phyloP scores from a whole-genome alignment of 768 basidiomycete species.

The Collybia sordida region DNA sequence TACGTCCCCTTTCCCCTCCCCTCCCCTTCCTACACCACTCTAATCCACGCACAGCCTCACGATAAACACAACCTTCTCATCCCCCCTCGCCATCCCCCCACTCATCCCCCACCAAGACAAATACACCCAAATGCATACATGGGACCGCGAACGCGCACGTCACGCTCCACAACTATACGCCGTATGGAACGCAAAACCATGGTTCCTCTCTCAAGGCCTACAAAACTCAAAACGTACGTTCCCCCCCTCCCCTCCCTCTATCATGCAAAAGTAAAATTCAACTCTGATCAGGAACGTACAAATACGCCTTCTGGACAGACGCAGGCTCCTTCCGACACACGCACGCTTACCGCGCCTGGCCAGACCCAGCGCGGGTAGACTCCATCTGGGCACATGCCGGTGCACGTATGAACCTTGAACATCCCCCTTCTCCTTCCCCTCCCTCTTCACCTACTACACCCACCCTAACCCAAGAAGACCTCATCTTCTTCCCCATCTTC shows the following conservation, averaged over 20 bases:
- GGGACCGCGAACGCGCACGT: slow-evolving; percentile 40
- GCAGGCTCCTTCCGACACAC: slow-evolving; percentile 49
- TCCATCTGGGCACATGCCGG: slow-evolving; percentile 31
- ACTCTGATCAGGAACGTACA: slow-evolving; percentile 31
- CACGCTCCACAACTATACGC: slow-evolving; percentile 54
- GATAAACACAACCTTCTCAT: slow-evolving; percentile 27
- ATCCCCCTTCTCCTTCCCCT: background rate
- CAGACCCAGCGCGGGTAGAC: slow-evolving; percentile 37
- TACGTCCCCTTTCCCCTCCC: too few relatives aligned
- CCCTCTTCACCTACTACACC: background rate
- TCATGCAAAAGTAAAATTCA: too few relatives aligned
- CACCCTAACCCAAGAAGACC: slow-evolving; percentile 31
- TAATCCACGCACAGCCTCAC: slow-evolving; percentile 1
- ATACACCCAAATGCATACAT: slow-evolving; percentile 42
- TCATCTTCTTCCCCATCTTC: slow-evolving; percentile 48
- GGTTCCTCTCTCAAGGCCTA: slow-evolving; percentile 43
- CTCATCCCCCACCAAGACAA: slow-evolving; percentile 26
- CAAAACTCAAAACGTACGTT: slow-evolving; percentile 9
- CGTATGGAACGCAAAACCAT: slow-evolving; percentile 56
- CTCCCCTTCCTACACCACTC: too few relatives aligned
- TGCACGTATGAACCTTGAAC: background rate
- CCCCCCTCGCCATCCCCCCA: slow-evolving; percentile 50
- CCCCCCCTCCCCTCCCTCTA: slow-evolving; percentile 4
- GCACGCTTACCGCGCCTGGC: slow-evolving; percentile 50
- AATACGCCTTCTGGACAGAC: slow-evolving; percentile 61